Conservation (phyloP, 139 green algal genomes). For the Limnomonas spitsbergensis region DNA sequence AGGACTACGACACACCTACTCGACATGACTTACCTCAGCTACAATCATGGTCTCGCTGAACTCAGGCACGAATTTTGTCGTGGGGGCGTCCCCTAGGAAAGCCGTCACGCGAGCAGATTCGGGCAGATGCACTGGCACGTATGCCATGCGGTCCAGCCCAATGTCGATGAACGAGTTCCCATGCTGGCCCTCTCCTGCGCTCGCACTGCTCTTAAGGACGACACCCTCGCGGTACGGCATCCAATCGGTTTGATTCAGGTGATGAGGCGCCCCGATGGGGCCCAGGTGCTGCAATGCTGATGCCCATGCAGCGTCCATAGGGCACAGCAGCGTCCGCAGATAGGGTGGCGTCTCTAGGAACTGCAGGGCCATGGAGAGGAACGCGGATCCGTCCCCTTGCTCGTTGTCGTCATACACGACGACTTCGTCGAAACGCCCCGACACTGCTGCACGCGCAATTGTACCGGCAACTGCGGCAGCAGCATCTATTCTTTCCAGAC, state of each 20-base stretch:
- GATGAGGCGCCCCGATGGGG: background rate
- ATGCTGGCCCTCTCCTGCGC: conserved; percentile 20
- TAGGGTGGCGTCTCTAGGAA: conserved; percentile 89
- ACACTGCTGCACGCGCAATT: conserved; percentile 70
- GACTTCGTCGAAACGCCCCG: conserved; percentile 83
- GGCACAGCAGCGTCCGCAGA: conserved; percentile 42
- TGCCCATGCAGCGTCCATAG: background rate
- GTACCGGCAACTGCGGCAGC: conserved; percentile 50
- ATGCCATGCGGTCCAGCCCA: conserved; percentile 63
- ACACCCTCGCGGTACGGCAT: conserved; percentile 79
- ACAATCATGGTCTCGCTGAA: conserved; percentile 53
- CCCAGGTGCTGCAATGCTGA: background rate
- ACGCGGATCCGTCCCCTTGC: background rate
- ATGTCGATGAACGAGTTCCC: conserved; percentile 55
- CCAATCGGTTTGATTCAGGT: conserved; percentile 62
- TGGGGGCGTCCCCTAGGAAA: conserved; percentile 42
- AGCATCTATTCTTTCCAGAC: background rate
- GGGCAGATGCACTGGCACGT: background rate
- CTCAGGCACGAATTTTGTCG: conserved; percentile 28
- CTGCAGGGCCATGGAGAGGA: conserved; percentile 60
- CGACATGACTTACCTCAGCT: conserved; percentile 40
- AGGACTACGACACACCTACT: no score
- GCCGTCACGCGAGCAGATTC: conserved; percentile 23
- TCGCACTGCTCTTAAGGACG: conserved; percentile 39
- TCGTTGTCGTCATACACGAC: conserved; percentile 70